Percentiles rank a stretch among this genome's conserved stretches.
Conservation (phyloP, 2,329 filamentous ascomycete genomes). For the Alternaria triticina region DNA sequence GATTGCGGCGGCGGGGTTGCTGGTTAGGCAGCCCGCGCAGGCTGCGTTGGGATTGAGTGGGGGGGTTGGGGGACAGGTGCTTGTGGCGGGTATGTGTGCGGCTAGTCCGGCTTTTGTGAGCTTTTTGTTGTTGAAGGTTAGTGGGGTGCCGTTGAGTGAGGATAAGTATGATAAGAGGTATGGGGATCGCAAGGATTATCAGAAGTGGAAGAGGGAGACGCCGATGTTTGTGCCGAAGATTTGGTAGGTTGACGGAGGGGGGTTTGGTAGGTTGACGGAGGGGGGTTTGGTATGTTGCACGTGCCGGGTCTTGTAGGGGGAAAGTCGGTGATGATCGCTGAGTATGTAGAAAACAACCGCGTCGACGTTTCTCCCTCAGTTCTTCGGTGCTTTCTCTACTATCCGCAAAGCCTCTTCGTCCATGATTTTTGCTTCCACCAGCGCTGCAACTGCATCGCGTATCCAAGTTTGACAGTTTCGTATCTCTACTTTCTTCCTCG, state of each 20-base stretch:
- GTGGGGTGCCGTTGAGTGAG: constrained; percentile 70
- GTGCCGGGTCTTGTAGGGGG: no score
- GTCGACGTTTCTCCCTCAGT: background rate
- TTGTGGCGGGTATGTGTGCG: constrained; percentile 60
- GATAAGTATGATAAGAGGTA: constrained; percentile 71
- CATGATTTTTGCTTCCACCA: background rate
- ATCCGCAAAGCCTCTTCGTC: background rate
- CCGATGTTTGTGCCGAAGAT: constrained; percentile 70
- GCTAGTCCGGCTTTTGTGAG: constrained; percentile 69
- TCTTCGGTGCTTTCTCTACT: background rate
- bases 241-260: constrained; percentile 29
- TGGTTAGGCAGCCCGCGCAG: constrained; percentile 63
- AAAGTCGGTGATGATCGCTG: no score
- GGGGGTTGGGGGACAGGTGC: constrained; percentile 48
- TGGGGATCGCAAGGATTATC: constrained; percentile 69
- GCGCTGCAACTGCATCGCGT: background rate
- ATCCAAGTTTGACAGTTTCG: background rate
- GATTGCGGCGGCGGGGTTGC: constrained; percentile 62
- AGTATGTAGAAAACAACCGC: no score
- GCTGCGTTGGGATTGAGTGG: constrained; percentile 62
- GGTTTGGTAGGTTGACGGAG: background rate
- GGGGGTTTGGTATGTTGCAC: no score
- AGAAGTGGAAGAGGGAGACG: constrained; percentile 71
- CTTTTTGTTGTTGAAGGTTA: constrained; percentile 68
- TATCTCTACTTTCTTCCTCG: background rate